Evolutionary conservation across 176 grass and related monocot species (phyloP).

Genomic region (Carex cristatella): DNA sequence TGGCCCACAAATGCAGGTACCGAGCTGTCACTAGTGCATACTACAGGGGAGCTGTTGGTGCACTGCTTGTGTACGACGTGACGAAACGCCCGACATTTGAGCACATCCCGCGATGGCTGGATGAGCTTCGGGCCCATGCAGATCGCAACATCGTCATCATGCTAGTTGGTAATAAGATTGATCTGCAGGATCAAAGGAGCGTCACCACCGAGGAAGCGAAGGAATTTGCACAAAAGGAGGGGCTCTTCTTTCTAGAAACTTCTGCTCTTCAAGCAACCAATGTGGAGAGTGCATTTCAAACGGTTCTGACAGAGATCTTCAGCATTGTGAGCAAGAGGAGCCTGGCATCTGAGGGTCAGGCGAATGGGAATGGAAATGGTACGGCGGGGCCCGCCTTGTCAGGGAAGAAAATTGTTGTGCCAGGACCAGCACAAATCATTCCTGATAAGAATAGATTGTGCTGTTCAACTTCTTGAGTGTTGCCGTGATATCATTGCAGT

Average conservation of each 20-base stretch:
- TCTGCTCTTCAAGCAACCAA: slow-evolving; percentile 57
- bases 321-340: slow-evolving; percentile 56
- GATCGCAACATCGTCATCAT: slow-evolving; percentile 80
- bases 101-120: slow-evolving; percentile 72
- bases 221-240: slow-evolving; percentile 75
- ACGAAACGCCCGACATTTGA: slow-evolving; percentile 73
- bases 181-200: slow-evolving; percentile 48
- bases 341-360: slow-evolving; percentile 31
- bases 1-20: slow-evolving; percentile 32
- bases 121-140: slow-evolving; percentile 61
- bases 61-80: slow-evolving; percentile 61
- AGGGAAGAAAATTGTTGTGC: slow-evolving; percentile 25
- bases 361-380: slow-evolving; percentile 28
- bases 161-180: slow-evolving; percentile 72
- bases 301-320: slow-evolving; percentile 65
- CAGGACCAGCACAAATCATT: slow-evolving; percentile 20
- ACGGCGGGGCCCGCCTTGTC: slow-evolving; percentile 9
- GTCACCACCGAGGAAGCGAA: slow-evolving; percentile 53
- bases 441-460: slow-evolving; percentile 14
- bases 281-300: slow-evolving; percentile 58
- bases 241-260: slow-evolving; percentile 68
- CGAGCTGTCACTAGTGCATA: slow-evolving; percentile 73
- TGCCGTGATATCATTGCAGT: not conserved
- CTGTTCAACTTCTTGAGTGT: slow-evolving; percentile 8
- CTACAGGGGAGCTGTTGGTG: slow-evolving; percentile 61